These are phyloP conservation scores for Ehretia macrophylla DNA, from an alignment of 257 asterid species.

Conservation along the genomic window DNA sequence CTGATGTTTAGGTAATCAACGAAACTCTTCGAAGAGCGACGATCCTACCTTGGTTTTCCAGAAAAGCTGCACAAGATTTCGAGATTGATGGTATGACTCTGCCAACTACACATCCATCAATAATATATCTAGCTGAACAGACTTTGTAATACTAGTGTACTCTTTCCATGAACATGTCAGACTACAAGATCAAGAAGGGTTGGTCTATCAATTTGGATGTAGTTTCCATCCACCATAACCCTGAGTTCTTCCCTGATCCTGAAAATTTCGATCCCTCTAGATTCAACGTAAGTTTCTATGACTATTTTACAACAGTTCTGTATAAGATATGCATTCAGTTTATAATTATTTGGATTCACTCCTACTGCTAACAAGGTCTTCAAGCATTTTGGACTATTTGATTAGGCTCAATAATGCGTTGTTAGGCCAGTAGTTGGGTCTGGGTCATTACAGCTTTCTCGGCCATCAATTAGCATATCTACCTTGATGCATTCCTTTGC, in stretches of 20 bases:
- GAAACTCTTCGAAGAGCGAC: constrained; percentile 87
- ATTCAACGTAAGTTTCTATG: constrained; percentile 59
- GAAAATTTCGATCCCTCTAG: constrained; percentile 74
- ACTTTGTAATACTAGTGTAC: not conserved
- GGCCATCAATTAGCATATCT: not conserved
- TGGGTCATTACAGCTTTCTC: too few species aligned
- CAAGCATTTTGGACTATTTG: too few species aligned
- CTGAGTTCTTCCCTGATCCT: constrained; percentile 51
- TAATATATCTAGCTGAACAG: not conserved
- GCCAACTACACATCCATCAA: constrained; percentile 3
- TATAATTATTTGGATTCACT: too few species aligned
- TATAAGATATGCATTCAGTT: too few species aligned
- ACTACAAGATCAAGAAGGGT: constrained; percentile 61
- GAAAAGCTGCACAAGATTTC: constrained; percentile 89
- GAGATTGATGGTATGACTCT: constrained; percentile 58
- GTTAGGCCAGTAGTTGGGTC: too few species aligned
- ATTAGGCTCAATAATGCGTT: too few species aligned
- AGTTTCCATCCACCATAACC: constrained; percentile 81
- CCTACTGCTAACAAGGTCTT: too few species aligned
- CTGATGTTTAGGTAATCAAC: constrained; percentile 47
- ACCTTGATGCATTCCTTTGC: not conserved
- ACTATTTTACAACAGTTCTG: too few species aligned
- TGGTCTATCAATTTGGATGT: constrained; percentile 84
- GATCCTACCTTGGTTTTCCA: constrained; percentile 77
- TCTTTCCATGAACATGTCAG: constrained; percentile 23